Evolutionary conservation across 352 stramenopile genomes (phyloP).

Genomic region (Phytophthora sp.): DNA sequence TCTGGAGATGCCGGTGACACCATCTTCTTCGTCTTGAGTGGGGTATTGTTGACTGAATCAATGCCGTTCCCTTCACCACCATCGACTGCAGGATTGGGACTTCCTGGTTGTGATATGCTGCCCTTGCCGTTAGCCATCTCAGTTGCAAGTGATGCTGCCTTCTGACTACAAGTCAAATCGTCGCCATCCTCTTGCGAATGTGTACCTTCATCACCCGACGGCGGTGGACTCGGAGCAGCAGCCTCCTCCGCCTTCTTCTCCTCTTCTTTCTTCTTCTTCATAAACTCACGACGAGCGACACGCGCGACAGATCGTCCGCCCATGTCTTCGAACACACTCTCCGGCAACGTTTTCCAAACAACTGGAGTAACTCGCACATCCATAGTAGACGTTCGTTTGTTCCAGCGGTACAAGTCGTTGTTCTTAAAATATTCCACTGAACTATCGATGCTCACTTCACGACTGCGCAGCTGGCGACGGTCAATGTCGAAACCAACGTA

Average conservation of each 20-base stretch:
- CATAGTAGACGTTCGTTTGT: conserved; percentile 88
- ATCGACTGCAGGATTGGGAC: conserved; percentile 59
- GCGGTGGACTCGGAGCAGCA: conserved; percentile 39
- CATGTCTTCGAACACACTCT: conserved; percentile 88
- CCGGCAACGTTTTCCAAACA: conserved; percentile 86
- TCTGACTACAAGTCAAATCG: conserved; percentile 50
- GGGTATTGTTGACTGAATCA: conserved; percentile 28
- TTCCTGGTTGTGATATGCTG: conserved; percentile 49
- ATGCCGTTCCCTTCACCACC: conserved; percentile 25
- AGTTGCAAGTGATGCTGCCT: conserved; percentile 31
- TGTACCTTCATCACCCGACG: conserved; percentile 55
- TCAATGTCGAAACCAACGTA: conserved; percentile 90
- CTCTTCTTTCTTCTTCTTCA: conserved; percentile 90
- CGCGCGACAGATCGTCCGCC: conserved; percentile 70
- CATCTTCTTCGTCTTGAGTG: conserved; percentile 44
- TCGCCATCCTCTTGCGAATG: conserved; percentile 75
- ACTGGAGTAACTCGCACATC: conserved; percentile 87
- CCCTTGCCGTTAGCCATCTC: conserved; percentile 41
- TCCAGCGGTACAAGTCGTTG: conserved; percentile 90
- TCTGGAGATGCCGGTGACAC: conserved; percentile 24
- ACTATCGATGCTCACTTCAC: conserved; percentile 86
- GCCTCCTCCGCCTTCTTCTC: conserved; percentile 66
- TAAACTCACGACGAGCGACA: conserved; percentile 66
- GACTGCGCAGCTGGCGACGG: conserved; percentile 71
- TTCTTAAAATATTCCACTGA: conserved; percentile 91